Evolutionary conservation across 1,139 yeast genomes (phyloP), one percentile per base, ranked within the genome.

Genomic region (Tardiomyces blankii): DNA sequence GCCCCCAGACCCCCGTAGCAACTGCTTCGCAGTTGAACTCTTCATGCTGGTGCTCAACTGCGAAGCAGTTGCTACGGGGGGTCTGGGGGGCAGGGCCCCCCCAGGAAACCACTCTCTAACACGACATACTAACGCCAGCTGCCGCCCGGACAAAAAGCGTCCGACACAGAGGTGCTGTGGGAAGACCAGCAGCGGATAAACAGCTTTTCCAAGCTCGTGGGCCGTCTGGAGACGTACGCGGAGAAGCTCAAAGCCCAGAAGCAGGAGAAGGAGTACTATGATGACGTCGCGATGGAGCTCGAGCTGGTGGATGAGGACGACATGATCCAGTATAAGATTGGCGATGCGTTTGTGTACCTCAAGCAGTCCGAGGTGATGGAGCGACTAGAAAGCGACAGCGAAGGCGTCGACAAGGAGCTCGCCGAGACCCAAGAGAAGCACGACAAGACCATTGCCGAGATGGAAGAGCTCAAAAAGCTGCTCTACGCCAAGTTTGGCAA

Each of bases 151-250:
- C 16, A 30, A 9, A 30, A 30, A 11, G 35, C 35, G n/a, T 30
- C 35, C 35, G 35, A 30, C 35, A 14, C 42, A 21, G 93, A 86
- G 58, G 98, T 91, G 23, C 70, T 80, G 25, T 84, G 89, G 79
- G 88, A 77, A 49, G 97, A 91, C 63, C 98, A 91, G 67, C 80
- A 83, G 60, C 77, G 77, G 59, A 91, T 91, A 68, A 91, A 91
- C 63, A 78, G 79, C 60, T 91, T 91, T 59, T 86, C 96, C 21
- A 82, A 88, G 45, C 72, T 88, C 51, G 85, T 88, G 51, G 71
- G 78, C 52, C 77, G 82, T 50, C 78, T 81, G 55, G 86, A 84
- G 53, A 73, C 72, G 28, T 62, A 78, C 23, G 69, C 72, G 40
- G 73, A 66, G n/a, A 71, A 71, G 43, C 68, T 85, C 42, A 66